These are phyloP conservation scores for Dimocarpus longan DNA, from an alignment of 345 rosid genomes.

Conservation along the genomic window DNA sequence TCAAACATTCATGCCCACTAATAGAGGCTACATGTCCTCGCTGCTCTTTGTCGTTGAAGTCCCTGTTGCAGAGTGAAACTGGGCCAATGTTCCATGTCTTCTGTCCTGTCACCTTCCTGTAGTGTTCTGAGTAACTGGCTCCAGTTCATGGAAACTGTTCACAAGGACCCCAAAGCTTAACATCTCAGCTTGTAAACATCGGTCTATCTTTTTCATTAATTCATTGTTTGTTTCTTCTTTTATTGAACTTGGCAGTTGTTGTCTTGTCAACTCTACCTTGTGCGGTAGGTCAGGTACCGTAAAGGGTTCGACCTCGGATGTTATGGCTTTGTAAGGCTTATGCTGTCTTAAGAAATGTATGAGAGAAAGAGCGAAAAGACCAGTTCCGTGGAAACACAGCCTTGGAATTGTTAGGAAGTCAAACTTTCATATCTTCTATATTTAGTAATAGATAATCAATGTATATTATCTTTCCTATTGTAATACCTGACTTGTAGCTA, in stretches of 20 bases:
- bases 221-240: neutral
- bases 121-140: neutral
- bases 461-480: no score
- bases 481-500: no score
- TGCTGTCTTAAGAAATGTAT: conserved; percentile 26
- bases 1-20: conserved; percentile 18
- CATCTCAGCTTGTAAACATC: conserved; percentile 21
- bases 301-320: conserved; percentile 41
- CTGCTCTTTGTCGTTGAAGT: no score
- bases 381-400: conserved; percentile 52
- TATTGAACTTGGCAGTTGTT: conserved; percentile 8
- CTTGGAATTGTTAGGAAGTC: no score
- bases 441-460: no score
- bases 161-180: conserved; percentile 31
- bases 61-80: neutral
- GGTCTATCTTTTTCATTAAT: neutral
- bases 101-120: neutral
- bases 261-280: conserved; percentile 26
- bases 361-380: conserved; percentile 41
- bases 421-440: no score
- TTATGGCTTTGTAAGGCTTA: conserved; percentile 37
- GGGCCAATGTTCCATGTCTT: conserved; percentile 3
- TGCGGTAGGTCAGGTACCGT: conserved; percentile 35
- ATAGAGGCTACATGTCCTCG: conserved; percentile 10
- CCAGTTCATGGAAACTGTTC: neutral